Conservation (phyloP, 2,329 filamentous ascomycete species). For the Calonectria ilicicola region DNA sequence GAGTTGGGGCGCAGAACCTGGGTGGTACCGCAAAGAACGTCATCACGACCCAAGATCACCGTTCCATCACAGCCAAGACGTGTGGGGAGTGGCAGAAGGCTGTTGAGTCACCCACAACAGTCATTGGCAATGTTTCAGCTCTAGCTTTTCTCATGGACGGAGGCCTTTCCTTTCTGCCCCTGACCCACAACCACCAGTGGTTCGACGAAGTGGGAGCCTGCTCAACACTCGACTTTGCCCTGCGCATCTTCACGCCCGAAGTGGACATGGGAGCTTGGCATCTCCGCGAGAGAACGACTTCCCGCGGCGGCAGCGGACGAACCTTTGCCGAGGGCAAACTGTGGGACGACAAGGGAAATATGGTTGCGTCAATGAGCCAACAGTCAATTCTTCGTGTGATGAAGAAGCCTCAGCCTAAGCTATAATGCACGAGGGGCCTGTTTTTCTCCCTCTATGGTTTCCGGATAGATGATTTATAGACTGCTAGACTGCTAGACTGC, state of each 20-base stretch:
- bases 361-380: conserved; percentile 62
- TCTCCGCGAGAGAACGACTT: conserved; percentile 54
- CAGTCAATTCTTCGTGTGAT: conserved; percentile 52
- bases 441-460: too few relatives aligned
- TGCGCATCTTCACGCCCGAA: conserved; percentile 55
- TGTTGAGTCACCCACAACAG: conserved; percentile 29
- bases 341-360: conserved; percentile 56
- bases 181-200: conserved; percentile 56
- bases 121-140: conserved; percentile 49
- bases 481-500: too few relatives aligned
- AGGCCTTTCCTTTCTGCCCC: conserved; percentile 55
- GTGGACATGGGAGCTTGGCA: conserved; percentile 57
- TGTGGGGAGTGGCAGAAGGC: conserved; percentile 57
- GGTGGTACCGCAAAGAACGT: conserved; percentile 53
- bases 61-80: conserved; percentile 48
- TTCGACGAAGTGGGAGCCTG: conserved; percentile 58
- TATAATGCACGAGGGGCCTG: neutral
- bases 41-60: conserved; percentile 49
- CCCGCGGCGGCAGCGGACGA: conserved; percentile 53
- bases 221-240: conserved; percentile 62
- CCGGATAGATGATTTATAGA: too few relatives aligned
- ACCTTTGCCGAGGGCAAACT: conserved; percentile 58
- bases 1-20: conserved; percentile 58
- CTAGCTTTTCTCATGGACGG: conserved; percentile 60
- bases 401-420: conserved; percentile 22